Base-by-base conservation (phyloP, 106 monocot genomes). In the Ottelia alismoides region DNA sequence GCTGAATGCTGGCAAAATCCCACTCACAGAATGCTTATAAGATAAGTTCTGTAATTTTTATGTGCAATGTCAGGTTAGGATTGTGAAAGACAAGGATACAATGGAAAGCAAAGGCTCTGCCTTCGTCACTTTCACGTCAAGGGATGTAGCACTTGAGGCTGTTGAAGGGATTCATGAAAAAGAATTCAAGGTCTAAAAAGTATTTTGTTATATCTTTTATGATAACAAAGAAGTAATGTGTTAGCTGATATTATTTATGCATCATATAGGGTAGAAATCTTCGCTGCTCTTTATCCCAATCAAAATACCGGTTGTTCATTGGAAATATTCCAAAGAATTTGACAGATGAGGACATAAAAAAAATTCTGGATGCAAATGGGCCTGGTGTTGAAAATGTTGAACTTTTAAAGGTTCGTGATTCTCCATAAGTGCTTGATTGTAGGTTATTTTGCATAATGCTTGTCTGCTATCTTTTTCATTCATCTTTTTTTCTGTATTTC, bases 361-460 rank as follows among this genome's bases (percentile, higher is more conserved):
- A 82, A 70, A 71, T 86, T 7, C 76, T 98, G 45, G 81, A 86
- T 22, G 81, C 76, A 31, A 77, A 25, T 60, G 85, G 90, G 54
- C 90, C 98, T 72, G 98, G 98, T 49, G 79, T 98, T 65, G 79
- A 90, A 55, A 82, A 85, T 68, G 63, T 98, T 65, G 98, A 98
- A 71, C 74, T 70, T 51, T 77, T 85, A 59, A 98, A 90, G 90
- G 98, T 98, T 20, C n/a, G n/a, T n/a, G n/a, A n/a, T n/a, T n/a
- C n/a, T n/a, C n/a, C n/a, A n/a, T n/a, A n/a, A n/a, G n/a, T n/a
- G n/a, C n/a, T n/a, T n/a, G n/a, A n/a, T n/a, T n/a, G n/a, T n/a
- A n/a, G 40, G 16, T 43, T 16, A 43, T 43, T 6, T 43, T 43
- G 6, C 16, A 16, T 16, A 43, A 43, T 43, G 16, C 16, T 43